phyloP scores from a whole-genome alignment of 1,284 basidiomycete genomes.

The Trichosporon faecale region DNA sequence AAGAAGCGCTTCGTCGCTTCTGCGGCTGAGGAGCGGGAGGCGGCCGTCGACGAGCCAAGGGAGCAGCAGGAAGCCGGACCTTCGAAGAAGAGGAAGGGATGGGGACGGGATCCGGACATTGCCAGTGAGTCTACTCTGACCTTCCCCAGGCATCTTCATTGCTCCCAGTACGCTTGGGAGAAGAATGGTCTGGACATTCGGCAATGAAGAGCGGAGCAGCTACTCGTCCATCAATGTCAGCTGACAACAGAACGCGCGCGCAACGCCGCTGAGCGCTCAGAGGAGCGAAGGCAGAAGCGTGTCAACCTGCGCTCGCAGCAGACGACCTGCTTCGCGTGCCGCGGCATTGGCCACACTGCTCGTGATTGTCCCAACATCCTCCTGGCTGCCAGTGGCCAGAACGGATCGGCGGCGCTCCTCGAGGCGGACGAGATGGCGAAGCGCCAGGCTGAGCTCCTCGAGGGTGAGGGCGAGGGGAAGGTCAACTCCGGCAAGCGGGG shows the following conservation, averaged over 20 bases:
- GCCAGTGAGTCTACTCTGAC: constrained; percentile 38
- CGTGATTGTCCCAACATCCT: constrained; percentile 69
- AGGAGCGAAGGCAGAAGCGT: constrained; percentile 65
- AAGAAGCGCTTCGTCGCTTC: constrained; percentile 48
- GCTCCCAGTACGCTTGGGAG: too few species aligned
- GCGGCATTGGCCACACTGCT: constrained; percentile 78
- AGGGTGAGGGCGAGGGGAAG: constrained; percentile 17
- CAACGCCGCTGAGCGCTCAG: constrained; percentile 52
- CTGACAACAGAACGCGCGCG: constrained; percentile 32
- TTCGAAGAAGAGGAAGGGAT: constrained; percentile 28
- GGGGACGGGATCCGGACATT: constrained; percentile 46
- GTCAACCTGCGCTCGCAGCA: constrained; percentile 60
- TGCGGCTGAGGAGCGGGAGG: constrained; percentile 43
- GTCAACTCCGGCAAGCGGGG: constrained; percentile 33
- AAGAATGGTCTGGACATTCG: too few species aligned
- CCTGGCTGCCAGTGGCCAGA: constrained; percentile 33
- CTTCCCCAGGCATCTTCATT: too few species aligned
- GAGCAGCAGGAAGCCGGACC: constrained; percentile 17
- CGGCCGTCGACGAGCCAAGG: background rate
- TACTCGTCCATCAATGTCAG: background rate
- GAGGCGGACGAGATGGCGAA: constrained; percentile 20
- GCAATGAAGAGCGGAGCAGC: too few species aligned
- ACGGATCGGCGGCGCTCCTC: constrained; percentile 28
- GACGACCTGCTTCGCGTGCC: constrained; percentile 83
- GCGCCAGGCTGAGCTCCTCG: constrained; percentile 13